These are phyloP conservation scores for Eragrostis curvula DNA, from an alignment of 176 grass and related monocot species.

Conservation along the genomic window DNA sequence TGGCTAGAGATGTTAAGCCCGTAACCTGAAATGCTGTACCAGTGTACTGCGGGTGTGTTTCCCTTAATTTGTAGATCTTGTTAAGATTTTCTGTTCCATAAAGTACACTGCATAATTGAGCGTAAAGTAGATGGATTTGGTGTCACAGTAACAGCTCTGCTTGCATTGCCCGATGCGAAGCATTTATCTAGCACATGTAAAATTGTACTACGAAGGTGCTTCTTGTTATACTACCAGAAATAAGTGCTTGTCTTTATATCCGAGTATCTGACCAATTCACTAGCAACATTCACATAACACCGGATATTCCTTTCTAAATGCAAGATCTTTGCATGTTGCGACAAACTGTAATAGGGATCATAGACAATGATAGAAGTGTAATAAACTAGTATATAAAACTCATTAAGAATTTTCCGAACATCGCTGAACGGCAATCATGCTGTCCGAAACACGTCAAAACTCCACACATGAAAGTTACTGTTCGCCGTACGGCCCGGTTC, in stretches of 20 bases:
- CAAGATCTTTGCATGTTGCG: background rate
- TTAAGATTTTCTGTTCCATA: background rate
- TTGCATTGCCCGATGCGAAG: slow-evolving; percentile 6
- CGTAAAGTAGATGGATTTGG: slow-evolving; percentile 26
- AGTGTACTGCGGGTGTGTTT: background rate
- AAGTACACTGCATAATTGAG: slow-evolving; percentile 25
- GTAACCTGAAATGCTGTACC: slow-evolving; percentile 20
- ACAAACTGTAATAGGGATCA: background rate
- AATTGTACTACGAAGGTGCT: background rate
- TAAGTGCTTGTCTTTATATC: too few species aligned
- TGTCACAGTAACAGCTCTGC: slow-evolving; percentile 26
- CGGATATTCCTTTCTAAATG: background rate
- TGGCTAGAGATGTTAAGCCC: background rate
- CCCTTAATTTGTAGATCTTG: slow-evolving; percentile 3
- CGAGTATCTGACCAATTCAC: background rate
- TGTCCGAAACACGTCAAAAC: slow-evolving; percentile 21
- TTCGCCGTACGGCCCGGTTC: background rate
- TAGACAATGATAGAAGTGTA: too few species aligned
- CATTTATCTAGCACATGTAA: background rate
- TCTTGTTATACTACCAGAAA: background rate
- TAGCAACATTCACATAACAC: background rate
- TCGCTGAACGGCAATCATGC: background rate
- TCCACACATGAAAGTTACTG: background rate
- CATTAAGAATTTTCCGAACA: background rate
- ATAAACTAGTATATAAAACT: background rate